These are phyloP conservation scores for Rhynchosporium agropyri DNA, from an alignment of 2,329 filamentous ascomycete genomes.

Conservation along the genomic window DNA sequence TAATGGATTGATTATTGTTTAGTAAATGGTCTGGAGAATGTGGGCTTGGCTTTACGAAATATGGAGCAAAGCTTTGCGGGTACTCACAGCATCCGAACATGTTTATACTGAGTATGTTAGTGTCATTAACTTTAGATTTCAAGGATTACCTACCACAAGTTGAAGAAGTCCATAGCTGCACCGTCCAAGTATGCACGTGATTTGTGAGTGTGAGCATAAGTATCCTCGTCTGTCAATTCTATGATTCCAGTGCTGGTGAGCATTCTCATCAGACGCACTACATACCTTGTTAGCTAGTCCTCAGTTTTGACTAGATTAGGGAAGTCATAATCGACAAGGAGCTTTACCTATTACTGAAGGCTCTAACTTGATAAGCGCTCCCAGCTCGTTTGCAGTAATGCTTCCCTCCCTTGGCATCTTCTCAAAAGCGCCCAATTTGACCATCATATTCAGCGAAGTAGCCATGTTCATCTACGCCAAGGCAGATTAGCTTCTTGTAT, in stretches of 20 bases:
- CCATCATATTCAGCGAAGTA: conserved; percentile 28
- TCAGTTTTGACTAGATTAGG: not conserved
- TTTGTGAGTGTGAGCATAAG: conserved; percentile 31
- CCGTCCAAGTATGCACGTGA: conserved; percentile 30
- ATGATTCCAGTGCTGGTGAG: conserved; percentile 28
- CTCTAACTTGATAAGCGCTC: conserved; percentile 25
- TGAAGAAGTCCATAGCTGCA: conserved; percentile 30
- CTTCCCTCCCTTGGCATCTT: conserved; percentile 33
- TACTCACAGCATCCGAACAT: conserved; percentile 14
- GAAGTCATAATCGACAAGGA: not conserved
- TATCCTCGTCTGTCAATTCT: conserved; percentile 27
- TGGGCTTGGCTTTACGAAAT: not conserved
- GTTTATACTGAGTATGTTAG: conserved; percentile 5
- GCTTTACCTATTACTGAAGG: conserved; percentile 28
- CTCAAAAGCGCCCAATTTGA: conserved; percentile 32
- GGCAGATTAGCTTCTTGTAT: conserved; percentile 3
- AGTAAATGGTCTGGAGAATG: conserved; percentile 24
- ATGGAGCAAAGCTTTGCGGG: not conserved
- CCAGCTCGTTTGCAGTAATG: conserved; percentile 32
- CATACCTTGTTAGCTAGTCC: not conserved
- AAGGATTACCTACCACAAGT: conserved; percentile 29
- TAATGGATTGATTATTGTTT: not conserved
- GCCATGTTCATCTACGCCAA: conserved; percentile 19
- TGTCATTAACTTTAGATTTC: no score
- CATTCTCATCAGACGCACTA: conserved; percentile 33